phyloP scores from a whole-genome alignment of 2,329 filamentous ascomycete genomes.

The Penicillium expansum region DNA sequence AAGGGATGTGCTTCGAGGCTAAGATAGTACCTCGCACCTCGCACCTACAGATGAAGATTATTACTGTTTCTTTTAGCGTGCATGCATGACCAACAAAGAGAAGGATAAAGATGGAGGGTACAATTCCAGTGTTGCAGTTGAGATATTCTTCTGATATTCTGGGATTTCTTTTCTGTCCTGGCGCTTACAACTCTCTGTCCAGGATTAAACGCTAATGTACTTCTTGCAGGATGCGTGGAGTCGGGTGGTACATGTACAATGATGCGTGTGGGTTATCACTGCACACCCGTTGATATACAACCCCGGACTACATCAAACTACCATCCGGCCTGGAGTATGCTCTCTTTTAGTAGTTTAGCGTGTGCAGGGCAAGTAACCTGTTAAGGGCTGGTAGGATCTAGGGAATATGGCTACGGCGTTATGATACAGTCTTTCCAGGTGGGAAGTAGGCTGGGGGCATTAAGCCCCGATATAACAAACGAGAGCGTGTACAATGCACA shows the following conservation, averaged over 20 bases:
- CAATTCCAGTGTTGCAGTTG: not conserved
- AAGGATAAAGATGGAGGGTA: not conserved
- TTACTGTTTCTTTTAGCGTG: not conserved
- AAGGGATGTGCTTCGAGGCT: not conserved
- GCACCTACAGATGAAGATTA: not conserved
- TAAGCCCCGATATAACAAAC: constrained; percentile 6
- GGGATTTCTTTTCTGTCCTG: not conserved
- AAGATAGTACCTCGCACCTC: not conserved
- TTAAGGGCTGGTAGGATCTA: not conserved
- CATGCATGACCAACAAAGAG: not conserved
- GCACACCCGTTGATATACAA: constrained; percentile 18
- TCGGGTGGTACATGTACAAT: constrained; percentile 18
- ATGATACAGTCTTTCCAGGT: not conserved
- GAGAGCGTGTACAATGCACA: not conserved
- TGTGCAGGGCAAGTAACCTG: not conserved
- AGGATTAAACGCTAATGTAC: constrained; percentile 1
- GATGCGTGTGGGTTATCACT: constrained; percentile 5
- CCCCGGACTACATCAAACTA: constrained; percentile 14
- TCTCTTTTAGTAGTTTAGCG: not conserved
- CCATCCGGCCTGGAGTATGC: not conserved
- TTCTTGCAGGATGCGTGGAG: constrained; percentile 8
- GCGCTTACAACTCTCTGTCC: not conserved
- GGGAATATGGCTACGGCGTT: not conserved
- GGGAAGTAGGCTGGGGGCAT: not conserved
- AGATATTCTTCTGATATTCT: not conserved